Conservation (phyloP, 768 basidiomycete species). For the Psilocybe azurescens region DNA sequence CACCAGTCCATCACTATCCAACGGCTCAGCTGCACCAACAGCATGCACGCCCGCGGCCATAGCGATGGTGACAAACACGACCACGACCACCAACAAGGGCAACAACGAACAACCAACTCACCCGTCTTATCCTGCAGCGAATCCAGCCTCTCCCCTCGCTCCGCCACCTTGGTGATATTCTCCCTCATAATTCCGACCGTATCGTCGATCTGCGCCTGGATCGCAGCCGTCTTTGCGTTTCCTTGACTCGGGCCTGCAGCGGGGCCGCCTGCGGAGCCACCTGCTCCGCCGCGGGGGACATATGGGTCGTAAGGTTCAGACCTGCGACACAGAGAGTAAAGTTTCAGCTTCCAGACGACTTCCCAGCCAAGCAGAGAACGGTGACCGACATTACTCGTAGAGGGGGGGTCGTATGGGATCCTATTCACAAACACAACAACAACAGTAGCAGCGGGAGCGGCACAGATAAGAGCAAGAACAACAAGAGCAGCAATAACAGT, state of each 20-base stretch:
- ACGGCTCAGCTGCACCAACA: background rate
- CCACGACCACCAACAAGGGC: background rate
- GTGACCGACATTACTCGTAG: slow-evolving; percentile 41
- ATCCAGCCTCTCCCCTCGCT: slow-evolving; percentile 93
- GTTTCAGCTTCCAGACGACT: slow-evolving; percentile 6
- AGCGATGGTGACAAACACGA: background rate
- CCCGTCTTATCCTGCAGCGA: slow-evolving; percentile 98
- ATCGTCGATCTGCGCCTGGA: slow-evolving; percentile 96
- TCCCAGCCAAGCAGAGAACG: background rate
- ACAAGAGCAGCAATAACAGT: background rate
- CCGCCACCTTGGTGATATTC: slow-evolving; percentile 95
- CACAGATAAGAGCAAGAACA: slow-evolving; percentile 32
- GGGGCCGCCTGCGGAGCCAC: slow-evolving; percentile 49
- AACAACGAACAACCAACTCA: slow-evolving; percentile 42
- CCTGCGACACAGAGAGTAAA: slow-evolving; percentile 50
- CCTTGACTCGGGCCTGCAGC: slow-evolving; percentile 54
- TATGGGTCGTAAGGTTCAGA: slow-evolving; percentile 99
- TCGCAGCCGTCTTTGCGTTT: slow-evolving; percentile 89
- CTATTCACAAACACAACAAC: slow-evolving; percentile 36
- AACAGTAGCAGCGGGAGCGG: background rate
- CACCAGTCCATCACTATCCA: background rate
- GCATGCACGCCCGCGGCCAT: background rate
- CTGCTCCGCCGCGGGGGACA: slow-evolving; percentile 77
- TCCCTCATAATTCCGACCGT: slow-evolving; percentile 98
- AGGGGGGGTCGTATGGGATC: background rate